Percentiles rank a stretch among this genome's conserved stretches.
phyloP scores from a whole-genome alignment of 2,329 filamentous ascomycete species.

The Diaporthe helianthi region DNA sequence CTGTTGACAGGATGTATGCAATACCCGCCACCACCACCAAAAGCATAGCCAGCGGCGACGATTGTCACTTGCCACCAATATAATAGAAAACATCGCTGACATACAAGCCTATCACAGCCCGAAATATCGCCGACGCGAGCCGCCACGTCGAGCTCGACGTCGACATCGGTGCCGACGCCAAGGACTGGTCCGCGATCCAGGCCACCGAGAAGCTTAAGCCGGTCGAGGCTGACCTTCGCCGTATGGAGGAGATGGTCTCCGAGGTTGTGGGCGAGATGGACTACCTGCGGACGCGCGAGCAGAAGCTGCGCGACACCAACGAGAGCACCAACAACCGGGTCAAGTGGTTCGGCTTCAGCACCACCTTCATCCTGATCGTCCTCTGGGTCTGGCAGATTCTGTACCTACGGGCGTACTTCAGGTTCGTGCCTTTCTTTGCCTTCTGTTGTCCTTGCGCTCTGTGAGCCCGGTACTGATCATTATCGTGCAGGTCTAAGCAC shows the following conservation, averaged over 20 bases:
- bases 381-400: conserved; percentile 97
- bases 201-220: conserved; percentile 97
- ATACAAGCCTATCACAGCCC: conserved; percentile 26
- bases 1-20: conserved; percentile 71
- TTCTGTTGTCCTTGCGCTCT: too few relatives aligned
- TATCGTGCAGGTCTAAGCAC: conserved; percentile 68
- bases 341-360: conserved; percentile 97
- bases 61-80: background rate
- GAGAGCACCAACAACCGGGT: conserved; percentile 99
- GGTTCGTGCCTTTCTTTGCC: conserved; percentile 51
- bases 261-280: conserved; percentile 97
- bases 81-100: conserved; percentile 16
- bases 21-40: conserved; percentile 36
- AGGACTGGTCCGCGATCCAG: conserved; percentile 97
- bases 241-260: conserved; percentile 87
- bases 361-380: conserved; percentile 87
- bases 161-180: conserved; percentile 95
- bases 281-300: conserved; percentile 87
- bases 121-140: conserved; percentile 55
- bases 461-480: conserved; percentile 25
- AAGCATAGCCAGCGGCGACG: background rate
- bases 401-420: conserved; percentile 96
- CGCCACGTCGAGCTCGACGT: conserved; percentile 90
- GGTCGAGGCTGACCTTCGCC: conserved; percentile 90
- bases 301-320: conserved; percentile 97